Conservation (phyloP, 352 stramenopile genomes). For the Phytophthora sojae region DNA sequence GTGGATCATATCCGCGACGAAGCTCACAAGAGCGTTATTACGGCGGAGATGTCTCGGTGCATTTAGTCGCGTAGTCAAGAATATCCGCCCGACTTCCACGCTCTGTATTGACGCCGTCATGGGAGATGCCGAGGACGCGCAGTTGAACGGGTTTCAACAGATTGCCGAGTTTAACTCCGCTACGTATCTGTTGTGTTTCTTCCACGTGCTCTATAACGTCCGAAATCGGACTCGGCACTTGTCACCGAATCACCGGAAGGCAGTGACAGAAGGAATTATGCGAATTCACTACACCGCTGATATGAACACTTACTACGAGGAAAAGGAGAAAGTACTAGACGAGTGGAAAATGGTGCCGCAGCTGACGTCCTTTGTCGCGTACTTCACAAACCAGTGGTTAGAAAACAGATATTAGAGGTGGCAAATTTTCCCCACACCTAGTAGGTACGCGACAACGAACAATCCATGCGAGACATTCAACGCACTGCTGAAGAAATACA, state of each 20-base stretch:
- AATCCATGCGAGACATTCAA: too few relatives aligned
- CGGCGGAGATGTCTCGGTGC: neutral
- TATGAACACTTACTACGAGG: neutral
- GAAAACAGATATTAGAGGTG: neutral
- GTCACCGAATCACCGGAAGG: neutral
- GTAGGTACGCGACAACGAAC: neutral
- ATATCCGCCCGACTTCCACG: neutral
- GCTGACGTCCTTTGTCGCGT: neutral
- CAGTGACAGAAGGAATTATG: neutral
- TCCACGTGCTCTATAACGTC: neutral
- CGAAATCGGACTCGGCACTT: neutral
- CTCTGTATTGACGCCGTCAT: neutral
- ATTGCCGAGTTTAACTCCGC: neutral
- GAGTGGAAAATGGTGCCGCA: neutral
- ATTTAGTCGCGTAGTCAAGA: neutral
- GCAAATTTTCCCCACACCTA: neutral
- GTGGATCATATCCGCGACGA: neutral
- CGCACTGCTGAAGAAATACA: neutral
- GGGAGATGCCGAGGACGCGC: neutral
- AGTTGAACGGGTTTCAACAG: neutral
- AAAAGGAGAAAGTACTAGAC: neutral
- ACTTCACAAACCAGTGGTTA: neutral
- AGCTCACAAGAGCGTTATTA: neutral
- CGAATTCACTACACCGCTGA: neutral
- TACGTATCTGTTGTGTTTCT: neutral